Base-by-base conservation (phyloP, 2,329 filamentous ascomycete species). In the Beauveria scarabaeidicola region DNA sequence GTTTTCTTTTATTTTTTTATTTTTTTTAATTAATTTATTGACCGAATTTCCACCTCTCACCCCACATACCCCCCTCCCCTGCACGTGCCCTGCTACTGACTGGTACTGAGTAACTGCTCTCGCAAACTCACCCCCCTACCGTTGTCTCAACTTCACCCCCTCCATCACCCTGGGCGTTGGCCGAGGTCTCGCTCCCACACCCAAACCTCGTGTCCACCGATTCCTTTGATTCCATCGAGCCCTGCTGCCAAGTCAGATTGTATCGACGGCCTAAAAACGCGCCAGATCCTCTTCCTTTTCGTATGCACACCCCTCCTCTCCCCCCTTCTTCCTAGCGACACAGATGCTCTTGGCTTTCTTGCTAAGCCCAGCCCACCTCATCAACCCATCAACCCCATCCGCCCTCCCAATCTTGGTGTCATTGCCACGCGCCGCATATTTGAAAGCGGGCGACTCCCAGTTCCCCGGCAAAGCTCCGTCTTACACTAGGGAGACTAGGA, bases 401-500 rank as follows among this genome's bases (percentile, higher is more conserved):
- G 41, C 53, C 46, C 38, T 36, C 54, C 53, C 46, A 43, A 38
- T 58, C 40, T 60, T 41, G 51, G 46, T 47, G 41, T 54, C 58
- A 50, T 59, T 59, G 58, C 69, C 69, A 70, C 71, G 68, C 72
- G 72, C 69, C 71, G 68, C 72, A 71, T 68, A 50, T 58, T 36
- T 73, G 72, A 71, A 74, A 70, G 66, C 69, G 69, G 69, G 66
- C 69, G 72, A 72, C 65, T 66, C 70, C 72, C 21, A 25, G 29
- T 13, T 67, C 66, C 67, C 68, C 71, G 69, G 66, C 69, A 69
- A 70, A 74, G 71, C 71, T 73, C 64, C 65, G 72, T 73, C 65
- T 67, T 64, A 67, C 58, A 11, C 48, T 51, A n/a, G 21, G 21
- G 27, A 47, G 44, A n/a, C 44, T 15, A 47, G 44, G 2, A n/a